These are phyloP conservation scores for Candida smagusa DNA, from an alignment of 1,139 yeast genomes.

Conservation along the genomic window DNA sequence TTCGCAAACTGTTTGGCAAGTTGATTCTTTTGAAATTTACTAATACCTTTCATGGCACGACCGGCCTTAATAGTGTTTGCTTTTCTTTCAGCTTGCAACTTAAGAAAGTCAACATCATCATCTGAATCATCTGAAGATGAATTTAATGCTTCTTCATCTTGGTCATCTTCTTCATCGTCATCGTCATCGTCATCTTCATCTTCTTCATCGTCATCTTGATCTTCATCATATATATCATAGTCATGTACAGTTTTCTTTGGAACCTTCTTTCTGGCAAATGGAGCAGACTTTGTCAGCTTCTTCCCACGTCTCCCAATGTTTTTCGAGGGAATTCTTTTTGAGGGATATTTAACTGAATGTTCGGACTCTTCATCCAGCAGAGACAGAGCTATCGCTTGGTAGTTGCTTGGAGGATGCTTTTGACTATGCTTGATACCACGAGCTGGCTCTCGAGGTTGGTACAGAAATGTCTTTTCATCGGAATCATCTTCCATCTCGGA, in stretches of 20 bases:
- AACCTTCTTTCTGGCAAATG: conserved; percentile 18
- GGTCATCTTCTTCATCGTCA: conserved; percentile 27
- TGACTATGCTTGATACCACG: not conserved
- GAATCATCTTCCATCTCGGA: conserved; percentile 10
- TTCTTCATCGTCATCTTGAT: conserved; percentile 14
- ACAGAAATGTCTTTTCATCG: conserved; percentile 15
- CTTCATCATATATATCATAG: not conserved
- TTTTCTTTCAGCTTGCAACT: conserved; percentile 64
- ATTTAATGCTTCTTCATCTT: conserved; percentile 27
- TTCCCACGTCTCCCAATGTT: conserved; percentile 9
- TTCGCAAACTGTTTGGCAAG: not conserved
- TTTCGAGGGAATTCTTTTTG: conserved; percentile 3
- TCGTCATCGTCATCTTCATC: conserved; percentile 13
- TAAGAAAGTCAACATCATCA: conserved; percentile 68
- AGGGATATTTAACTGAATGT: not conserved
- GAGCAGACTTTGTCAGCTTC: conserved; percentile 8
- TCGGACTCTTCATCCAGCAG: conserved; percentile 1
- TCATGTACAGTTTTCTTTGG: conserved; percentile 25
- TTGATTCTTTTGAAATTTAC: conserved; percentile 11
- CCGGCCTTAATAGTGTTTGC: conserved; percentile 51
- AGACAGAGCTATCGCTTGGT: not conserved
- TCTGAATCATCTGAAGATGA: conserved; percentile 52
- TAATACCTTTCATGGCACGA: conserved; percentile 38
- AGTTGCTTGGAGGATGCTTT: conserved; percentile 15
- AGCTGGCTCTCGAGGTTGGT: conserved; percentile 4